A percentile compares a stretch with the other conserved stretches of the same genome.
phyloP scores from a whole-genome alignment of 2,329 filamentous ascomycete genomes.

The Hymenotorrendiella dingleyae region DNA sequence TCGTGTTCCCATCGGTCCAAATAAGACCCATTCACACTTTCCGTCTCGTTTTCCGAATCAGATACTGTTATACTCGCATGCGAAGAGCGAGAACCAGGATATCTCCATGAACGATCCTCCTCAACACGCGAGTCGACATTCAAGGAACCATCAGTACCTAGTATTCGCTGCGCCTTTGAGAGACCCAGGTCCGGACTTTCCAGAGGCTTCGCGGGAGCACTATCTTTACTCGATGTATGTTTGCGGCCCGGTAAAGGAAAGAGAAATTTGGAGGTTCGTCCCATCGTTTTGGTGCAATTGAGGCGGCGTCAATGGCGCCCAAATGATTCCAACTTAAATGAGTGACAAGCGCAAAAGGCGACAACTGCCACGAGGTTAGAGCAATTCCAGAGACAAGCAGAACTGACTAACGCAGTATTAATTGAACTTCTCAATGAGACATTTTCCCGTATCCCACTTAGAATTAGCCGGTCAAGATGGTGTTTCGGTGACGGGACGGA shows the following conservation, averaged over 20 bases:
- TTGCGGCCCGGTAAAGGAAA: slow-evolving; percentile 32
- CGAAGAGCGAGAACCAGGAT: slow-evolving; percentile 30
- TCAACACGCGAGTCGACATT: slow-evolving; percentile 38
- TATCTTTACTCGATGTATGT: slow-evolving; percentile 14
- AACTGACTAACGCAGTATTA: slow-evolving; percentile 5
- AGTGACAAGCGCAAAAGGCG: slow-evolving; percentile 3
- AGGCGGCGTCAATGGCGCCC: neutral
- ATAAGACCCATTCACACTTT: slow-evolving; percentile 19
- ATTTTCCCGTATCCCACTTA: slow-evolving; percentile 2
- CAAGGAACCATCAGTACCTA: slow-evolving; percentile 35
- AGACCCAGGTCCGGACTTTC: slow-evolving; percentile 10
- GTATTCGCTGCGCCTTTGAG: slow-evolving; percentile 29
- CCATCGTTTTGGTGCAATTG: slow-evolving; percentile 22
- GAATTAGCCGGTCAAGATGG: slow-evolving; percentile 5
- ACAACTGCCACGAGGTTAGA: slow-evolving; percentile 1
- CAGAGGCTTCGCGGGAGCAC: neutral
- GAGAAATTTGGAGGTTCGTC: slow-evolving; percentile 31
- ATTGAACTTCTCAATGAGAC: slow-evolving; percentile 12
- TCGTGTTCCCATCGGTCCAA: slow-evolving; percentile 23
- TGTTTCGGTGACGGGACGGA: too few species aligned
- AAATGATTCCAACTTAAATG: neutral
- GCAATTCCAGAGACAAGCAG: slow-evolving; percentile 4
- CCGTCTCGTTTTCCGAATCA: slow-evolving; percentile 30
- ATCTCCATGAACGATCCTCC: slow-evolving; percentile 23
- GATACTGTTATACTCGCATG: slow-evolving; percentile 37